These are phyloP conservation scores for Populus davidiana DNA, from an alignment of 345 rosid genomes.

Conservation along the genomic window DNA sequence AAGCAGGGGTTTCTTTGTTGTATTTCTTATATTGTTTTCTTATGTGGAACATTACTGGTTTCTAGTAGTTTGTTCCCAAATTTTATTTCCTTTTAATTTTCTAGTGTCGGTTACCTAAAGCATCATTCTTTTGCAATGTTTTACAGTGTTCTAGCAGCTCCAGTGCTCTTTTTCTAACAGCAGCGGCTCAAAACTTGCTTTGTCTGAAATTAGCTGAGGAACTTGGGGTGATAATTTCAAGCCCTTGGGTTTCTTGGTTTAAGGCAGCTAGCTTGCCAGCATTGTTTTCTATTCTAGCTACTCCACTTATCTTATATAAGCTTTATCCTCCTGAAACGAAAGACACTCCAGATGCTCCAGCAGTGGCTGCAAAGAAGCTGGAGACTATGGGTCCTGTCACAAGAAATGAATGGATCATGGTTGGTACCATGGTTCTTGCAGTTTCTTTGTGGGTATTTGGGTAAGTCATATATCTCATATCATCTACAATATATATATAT, in stretches of 20 bases:
- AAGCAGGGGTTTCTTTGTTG: neutral
- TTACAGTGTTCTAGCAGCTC: conserved; percentile 80
- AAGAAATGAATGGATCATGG: conserved; percentile 85
- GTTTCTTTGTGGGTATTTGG: conserved; percentile 91
- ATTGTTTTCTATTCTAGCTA: conserved; percentile 59
- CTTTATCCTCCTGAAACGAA: conserved; percentile 94
- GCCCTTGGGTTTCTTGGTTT: conserved; percentile 96
- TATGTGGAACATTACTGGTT: neutral
- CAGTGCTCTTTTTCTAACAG: conserved; percentile 94
- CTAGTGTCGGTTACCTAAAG: conserved; percentile 17
- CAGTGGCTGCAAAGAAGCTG: conserved; percentile 74
- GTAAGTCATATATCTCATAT: conserved; percentile 36
- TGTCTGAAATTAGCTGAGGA: conserved; percentile 94
- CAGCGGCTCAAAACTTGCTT: conserved; percentile 92
- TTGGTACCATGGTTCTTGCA: conserved; percentile 87
- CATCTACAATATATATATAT: neutral
- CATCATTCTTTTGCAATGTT: conserved; percentile 27
- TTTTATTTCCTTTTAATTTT: neutral
- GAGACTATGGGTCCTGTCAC: conserved; percentile 80
- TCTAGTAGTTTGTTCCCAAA: neutral
- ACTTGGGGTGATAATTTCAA: conserved; percentile 71
- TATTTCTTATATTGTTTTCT: neutral
- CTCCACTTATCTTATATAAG: conserved; percentile 75
- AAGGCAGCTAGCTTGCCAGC: conserved; percentile 93
- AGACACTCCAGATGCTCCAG: conserved; percentile 96